Conservation (phyloP, 192 early-diverging fungal species). For the Phlyctochytrium planicorne region DNA sequence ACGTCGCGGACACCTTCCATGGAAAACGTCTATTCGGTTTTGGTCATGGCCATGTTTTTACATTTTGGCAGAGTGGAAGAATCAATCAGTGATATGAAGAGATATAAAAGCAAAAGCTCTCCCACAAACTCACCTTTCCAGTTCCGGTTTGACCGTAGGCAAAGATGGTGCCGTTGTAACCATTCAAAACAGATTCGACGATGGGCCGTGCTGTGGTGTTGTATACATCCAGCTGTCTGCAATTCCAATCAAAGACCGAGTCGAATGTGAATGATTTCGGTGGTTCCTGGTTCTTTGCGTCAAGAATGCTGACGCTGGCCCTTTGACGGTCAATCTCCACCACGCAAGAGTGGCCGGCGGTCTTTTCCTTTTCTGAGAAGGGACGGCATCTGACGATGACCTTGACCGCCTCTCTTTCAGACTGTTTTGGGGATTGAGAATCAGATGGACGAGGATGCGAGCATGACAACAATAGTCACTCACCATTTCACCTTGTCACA, state of each 20-base stretch:
- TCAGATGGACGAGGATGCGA: too few species aligned
- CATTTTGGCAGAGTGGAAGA: too few species aligned
- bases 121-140: constrained; percentile 56
- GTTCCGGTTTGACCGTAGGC: constrained; percentile 63
- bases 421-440: constrained; percentile 23
- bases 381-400: constrained; percentile 64
- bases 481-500: too few species aligned
- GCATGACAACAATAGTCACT: too few species aligned
- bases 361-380: constrained; percentile 59
- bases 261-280: constrained; percentile 66
- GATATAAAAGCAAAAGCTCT: too few species aligned
- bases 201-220: constrained; percentile 56
- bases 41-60: too few species aligned
- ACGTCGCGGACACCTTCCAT: constrained; percentile 72
- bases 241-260: constrained; percentile 53
- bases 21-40: constrained; percentile 67
- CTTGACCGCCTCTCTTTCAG: constrained; percentile 54
- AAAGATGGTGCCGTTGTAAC: constrained; percentile 68
- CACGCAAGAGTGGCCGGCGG: constrained; percentile 55
- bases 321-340: constrained; percentile 48
- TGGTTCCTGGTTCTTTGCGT: constrained; percentile 41
- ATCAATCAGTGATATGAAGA: constrained; percentile 14
- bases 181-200: constrained; percentile 57
- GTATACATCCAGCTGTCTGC: constrained; percentile 59
- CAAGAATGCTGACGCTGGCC: constrained; percentile 48